phyloP scores from a whole-genome alignment of 2,329 filamentous ascomycete genomes.

The Plenodomus lindquistii region DNA sequence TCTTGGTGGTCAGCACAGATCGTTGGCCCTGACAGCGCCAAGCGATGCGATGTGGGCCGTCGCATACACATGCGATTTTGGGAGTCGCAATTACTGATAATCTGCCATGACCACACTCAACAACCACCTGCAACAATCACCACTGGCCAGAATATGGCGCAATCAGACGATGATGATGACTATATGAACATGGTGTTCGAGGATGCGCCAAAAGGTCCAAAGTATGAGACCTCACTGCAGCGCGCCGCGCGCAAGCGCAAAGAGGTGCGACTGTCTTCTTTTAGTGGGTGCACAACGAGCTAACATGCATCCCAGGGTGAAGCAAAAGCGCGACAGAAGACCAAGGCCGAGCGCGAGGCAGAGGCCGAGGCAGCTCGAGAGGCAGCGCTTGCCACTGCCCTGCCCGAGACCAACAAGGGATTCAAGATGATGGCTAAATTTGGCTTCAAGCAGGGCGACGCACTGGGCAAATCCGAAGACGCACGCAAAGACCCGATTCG shows the following conservation, averaged over 20 bases:
- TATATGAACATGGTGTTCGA: conserved; percentile 96
- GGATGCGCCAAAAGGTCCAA: conserved; percentile 57
- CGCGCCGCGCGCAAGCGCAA: conserved; percentile 58
- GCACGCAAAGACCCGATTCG: conserved; percentile 72
- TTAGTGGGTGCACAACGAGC: conserved; percentile 1
- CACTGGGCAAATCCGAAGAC: conserved; percentile 67
- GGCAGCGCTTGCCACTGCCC: conserved; percentile 72
- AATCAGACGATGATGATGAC: conserved; percentile 78
- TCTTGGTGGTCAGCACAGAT: conserved; percentile 9
- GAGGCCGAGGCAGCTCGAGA: conserved; percentile 75
- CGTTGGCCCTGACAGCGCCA: conserved; percentile 14
- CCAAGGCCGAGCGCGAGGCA: conserved; percentile 80
- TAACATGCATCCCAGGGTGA: conserved; percentile 29
- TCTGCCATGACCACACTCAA: too few species aligned
- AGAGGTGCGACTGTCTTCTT: conserved; percentile 45
- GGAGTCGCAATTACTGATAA: not conserved
- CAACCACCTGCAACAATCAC: too few species aligned
- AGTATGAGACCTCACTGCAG: conserved; percentile 66
- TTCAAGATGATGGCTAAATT: conserved; percentile 97
- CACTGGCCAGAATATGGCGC: conserved; percentile 31
- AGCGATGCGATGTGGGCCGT: conserved; percentile 19
- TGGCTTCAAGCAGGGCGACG: conserved; percentile 78
- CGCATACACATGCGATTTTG: not conserved
- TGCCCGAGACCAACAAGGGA: conserved; percentile 78
- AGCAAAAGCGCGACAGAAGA: conserved; percentile 55